Base-by-base conservation (phyloP, 2,329 filamentous ascomycete species). In the Aspergillus brunneoviolaceus region DNA sequence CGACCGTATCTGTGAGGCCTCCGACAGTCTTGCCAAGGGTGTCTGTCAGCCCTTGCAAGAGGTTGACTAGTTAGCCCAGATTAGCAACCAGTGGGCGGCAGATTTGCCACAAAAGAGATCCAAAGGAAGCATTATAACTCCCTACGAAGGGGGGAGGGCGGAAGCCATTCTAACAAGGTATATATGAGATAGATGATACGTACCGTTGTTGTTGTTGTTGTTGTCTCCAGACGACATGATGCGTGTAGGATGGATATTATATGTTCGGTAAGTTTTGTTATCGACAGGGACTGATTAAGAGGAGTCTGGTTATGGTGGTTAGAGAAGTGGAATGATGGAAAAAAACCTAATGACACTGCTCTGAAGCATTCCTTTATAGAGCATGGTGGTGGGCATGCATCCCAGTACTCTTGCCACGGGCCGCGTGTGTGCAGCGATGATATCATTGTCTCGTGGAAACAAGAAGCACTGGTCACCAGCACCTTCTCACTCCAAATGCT, bases 1-100 rank as follows among this genome's bases (percentile, higher is more conserved):
- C 53, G 19, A 55, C n/a, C 35, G 68, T 70, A 49, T 71, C 67
- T 29, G 64, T 65, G 7, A 73, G 45, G 21, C 70, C 69, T 5
- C 70, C 70, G 12, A 62, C 53, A 5, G 53, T 55, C 53, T 55
- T 55, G 47, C 53, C 53, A 27, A 55, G 39, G 42, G 53, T 55
- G 33, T 55, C 53, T 29, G 42, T 47, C 25, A 55, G 42, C 14
- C 53, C 53, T 47, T 47, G 25, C 19, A 55, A 16, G 25, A 62
- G 49, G 27, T 54, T 54, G 33, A 57, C 60, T 62, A 54, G 39
- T 51, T 55, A 55, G 39, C 53, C 48, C 23, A 49, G 19, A 49
- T 55, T 49, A 55, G 53, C 53, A 55, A 53, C 33, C 9, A 14
- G 12, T 33, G 53, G 25, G 27, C 3, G 31, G 21, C 42, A 31